Evolutionary conservation across 108 stramenopile genomes (phyloP).

Genomic region (Pseudonitzschia pungens): DNA sequence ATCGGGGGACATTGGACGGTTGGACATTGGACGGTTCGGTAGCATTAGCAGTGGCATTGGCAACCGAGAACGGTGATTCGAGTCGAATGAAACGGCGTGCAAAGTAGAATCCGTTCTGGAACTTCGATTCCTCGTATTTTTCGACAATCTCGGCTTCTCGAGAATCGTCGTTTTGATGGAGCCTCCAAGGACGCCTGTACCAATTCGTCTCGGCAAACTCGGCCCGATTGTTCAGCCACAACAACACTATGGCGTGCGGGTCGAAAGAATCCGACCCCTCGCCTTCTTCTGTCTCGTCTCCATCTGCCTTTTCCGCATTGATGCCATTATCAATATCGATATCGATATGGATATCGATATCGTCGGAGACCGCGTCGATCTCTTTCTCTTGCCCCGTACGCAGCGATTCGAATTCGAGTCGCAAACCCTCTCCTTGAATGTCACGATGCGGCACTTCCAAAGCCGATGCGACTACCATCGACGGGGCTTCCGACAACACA

Average conservation of each 20-base stretch:
- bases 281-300: not conserved
- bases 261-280: not conserved
- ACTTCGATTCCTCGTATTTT: not conserved
- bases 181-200: not conserved
- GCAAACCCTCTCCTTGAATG: no score
- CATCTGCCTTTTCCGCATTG: not conserved
- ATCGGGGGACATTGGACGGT: not conserved
- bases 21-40: not conserved
- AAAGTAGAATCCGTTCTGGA: slow-evolving; percentile 8
- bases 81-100: not conserved
- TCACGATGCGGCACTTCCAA: no score
- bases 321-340: not conserved
- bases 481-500: no score
- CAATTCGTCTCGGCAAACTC: not conserved
- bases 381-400: not conserved
- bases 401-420: no score
- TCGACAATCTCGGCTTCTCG: not conserved
- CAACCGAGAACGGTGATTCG: not conserved
- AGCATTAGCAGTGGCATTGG: not conserved
- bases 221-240: slow-evolving; percentile 6
- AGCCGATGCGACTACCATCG: no score
- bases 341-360: not conserved
- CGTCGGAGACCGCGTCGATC: not conserved
- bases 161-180: not conserved
- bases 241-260: not conserved